Evolutionary conservation across 306 rosid genomes (phyloP).

Genomic region (Cicer chorassanicum): DNA sequence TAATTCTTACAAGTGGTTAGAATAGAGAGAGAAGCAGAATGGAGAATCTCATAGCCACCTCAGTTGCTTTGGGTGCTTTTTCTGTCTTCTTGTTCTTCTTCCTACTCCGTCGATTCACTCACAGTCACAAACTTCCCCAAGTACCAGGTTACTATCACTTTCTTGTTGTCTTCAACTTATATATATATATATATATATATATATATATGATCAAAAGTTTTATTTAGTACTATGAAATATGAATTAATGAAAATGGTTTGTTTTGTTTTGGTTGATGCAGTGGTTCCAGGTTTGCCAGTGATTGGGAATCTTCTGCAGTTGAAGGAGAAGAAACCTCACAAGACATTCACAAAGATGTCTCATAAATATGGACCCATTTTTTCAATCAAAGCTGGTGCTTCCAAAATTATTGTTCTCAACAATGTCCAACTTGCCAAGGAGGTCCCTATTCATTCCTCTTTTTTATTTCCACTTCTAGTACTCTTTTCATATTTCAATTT

Average conservation of each 20-base stretch:
- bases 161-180: too few relatives aligned
- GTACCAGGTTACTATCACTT: constrained; percentile 63
- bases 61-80: constrained; percentile 55
- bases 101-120: constrained; percentile 27
- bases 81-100: constrained; percentile 49
- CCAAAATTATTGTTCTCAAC: constrained; percentile 84
- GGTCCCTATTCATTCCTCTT: constrained; percentile 44
- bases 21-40: not conserved
- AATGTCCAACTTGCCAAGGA: constrained; percentile 69
- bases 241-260: too few relatives aligned
- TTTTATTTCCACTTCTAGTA: too few relatives aligned
- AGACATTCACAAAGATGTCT: constrained; percentile 78
- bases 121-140: constrained; percentile 50
- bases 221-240: too few relatives aligned
- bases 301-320: constrained; percentile 86
- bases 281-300: constrained; percentile 79
- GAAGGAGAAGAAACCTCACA: constrained; percentile 95
- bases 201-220: too few relatives aligned
- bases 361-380: constrained; percentile 73
- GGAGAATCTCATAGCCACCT: constrained; percentile 28
- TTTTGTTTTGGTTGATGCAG: constrained; percentile 51
- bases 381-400: constrained; percentile 83
- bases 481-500: too few relatives aligned
- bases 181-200: too few relatives aligned
- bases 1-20: too few relatives aligned